phyloP scores from a whole-genome alignment of 164 flowering plant species.

The Magnolia sinica region DNA sequence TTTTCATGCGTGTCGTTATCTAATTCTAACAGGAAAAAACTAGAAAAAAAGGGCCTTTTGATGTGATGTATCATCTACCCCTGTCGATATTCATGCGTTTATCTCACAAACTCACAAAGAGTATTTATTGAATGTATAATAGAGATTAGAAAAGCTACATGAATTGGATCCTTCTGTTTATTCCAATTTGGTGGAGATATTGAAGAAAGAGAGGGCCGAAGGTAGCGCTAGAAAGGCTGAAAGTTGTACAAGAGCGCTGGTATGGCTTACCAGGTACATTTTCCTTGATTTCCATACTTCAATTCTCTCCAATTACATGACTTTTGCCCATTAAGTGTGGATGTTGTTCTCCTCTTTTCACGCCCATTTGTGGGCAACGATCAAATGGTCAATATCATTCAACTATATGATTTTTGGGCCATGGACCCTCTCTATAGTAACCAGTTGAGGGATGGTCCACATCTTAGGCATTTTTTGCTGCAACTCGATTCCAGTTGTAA shows the following conservation, averaged over 20 bases:
- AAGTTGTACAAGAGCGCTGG: constrained; percentile 64
- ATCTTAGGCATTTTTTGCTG: no score
- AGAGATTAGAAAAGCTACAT: constrained; percentile 62
- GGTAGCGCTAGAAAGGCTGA: constrained; percentile 48
- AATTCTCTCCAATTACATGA: no score
- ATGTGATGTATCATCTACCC: not conserved
- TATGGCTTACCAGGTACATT: constrained; percentile 83
- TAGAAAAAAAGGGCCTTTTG: not conserved
- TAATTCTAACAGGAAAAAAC: not conserved
- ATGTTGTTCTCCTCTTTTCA: no score
- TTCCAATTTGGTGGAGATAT: constrained; percentile 56
- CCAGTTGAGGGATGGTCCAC: no score
- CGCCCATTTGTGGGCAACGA: no score
- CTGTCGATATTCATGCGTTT: not conserved
- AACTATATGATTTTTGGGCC: no score
- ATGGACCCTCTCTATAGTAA: no score
- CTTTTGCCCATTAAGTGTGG: no score
- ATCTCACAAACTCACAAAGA: not conserved
- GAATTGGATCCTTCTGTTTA: constrained; percentile 51
- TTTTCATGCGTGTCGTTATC: not conserved
- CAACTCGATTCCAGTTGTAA: no score
- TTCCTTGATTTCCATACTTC: not conserved
- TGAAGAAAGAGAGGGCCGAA: constrained; percentile 65
- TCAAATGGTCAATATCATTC: no score
- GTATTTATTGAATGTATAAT: not conserved